Evolutionary conservation across 116 monocot genomes (phyloP), one percentile per base, ranked within the genome.

Genomic region (Cymodocea nodosa): DNA sequence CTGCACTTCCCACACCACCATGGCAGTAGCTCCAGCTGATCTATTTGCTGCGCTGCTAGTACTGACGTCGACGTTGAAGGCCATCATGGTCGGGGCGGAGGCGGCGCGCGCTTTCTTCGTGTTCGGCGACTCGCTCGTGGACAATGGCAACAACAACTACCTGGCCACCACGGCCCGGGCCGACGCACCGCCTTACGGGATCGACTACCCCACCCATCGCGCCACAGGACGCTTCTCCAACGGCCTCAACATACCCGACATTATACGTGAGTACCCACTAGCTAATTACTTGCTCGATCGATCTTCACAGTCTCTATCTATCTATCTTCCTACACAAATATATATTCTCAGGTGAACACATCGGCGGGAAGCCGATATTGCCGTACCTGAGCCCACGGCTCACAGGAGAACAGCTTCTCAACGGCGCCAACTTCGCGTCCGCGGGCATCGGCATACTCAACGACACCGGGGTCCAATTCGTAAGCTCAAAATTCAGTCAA

Each of bases 171-270:
- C 67, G 0, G 80, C 80, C 11, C 80, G 80, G 5, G 80, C 80
- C 40, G 80, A 80, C 63, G 53, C 71, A 0, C 66, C 65, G 2
- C 80, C 80, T 13, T 80, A 80, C 63, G 80, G 80, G 18, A 75
- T 80, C 62, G 80, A 82, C 74, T 77, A 62, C 54, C 76, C 77
- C 0, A 63, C 74, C 9, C 77, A 71, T 60, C 74, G 18, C 3
- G 39, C 82, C 39, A 77, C 77, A 16, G 82, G 82, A 56, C 73
- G 82, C 30, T 82, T 82, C 82, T 82, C 77, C 22, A 82, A 82
- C 18, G 82, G 82, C 23, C 77, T 77, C 56, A 82, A 82, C 74
- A 74, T 82, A 35, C 77, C 82, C 4, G 82, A 82, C 52, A 77
- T 82, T 61, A 74, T 82, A 44, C 77, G 82, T 81, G 19, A 72